phyloP scores from a whole-genome alignment of 2,329 filamentous ascomycete species.

The Exophiala sideris region DNA sequence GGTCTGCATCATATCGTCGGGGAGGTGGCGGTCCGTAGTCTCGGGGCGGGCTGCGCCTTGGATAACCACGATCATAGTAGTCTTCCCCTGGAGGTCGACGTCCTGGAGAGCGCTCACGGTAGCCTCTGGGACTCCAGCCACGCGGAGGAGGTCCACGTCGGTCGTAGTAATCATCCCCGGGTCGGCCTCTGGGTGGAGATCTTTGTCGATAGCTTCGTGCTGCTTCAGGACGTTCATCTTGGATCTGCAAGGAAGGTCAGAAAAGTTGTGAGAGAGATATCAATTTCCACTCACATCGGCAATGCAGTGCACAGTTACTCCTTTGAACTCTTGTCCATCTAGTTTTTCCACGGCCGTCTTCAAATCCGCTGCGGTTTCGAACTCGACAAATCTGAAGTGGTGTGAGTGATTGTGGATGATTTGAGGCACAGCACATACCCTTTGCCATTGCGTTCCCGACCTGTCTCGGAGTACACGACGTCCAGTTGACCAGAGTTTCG shows the following conservation, averaged over 20 bases:
- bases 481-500: constrained; percentile 86
- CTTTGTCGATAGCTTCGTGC: constrained; percentile 66
- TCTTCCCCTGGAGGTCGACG: constrained; percentile 70
- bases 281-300: constrained; percentile 66
- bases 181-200: constrained; percentile 71
- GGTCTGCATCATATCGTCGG: constrained; percentile 69
- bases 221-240: constrained; percentile 66
- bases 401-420: constrained; percentile 21
- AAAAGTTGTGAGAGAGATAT: background rate
- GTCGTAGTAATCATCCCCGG: constrained; percentile 75
- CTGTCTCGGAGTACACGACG: constrained; percentile 96
- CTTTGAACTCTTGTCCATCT: constrained; percentile 89
- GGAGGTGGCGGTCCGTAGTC: constrained; percentile 70
- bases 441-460: constrained; percentile 84
- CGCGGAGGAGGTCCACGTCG: constrained; percentile 75
- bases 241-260: constrained; percentile 55
- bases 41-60: constrained; percentile 75
- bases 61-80: constrained; percentile 74
- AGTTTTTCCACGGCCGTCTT: constrained; percentile 92
- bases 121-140: constrained; percentile 81
- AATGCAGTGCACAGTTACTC: constrained; percentile 76
- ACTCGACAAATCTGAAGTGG: constrained; percentile 80
- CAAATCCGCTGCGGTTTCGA: constrained; percentile 86
- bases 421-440: constrained; percentile 60
- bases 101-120: constrained; percentile 74